Evolutionary conservation across 2,329 filamentous ascomycete genomes (phyloP).

Genomic region (Chaetomium olivaceum): DNA sequence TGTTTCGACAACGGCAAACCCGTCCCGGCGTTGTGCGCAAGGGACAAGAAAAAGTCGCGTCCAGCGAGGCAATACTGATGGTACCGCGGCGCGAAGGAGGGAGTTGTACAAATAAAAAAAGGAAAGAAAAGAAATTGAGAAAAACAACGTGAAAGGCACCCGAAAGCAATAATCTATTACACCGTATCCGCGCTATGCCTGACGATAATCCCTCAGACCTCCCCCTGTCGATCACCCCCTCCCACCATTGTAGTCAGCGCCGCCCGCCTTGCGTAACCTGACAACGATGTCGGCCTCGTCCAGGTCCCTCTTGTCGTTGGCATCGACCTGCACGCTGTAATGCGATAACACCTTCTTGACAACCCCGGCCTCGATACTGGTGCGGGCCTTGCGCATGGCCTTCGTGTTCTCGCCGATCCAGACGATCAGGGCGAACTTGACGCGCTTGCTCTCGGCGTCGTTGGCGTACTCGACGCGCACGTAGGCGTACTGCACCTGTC

Average conservation of each 20-base stretch:
- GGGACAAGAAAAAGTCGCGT: no score
- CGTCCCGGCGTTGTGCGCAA: no score
- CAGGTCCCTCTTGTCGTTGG: slow-evolving; percentile 60
- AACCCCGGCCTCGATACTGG: slow-evolving; percentile 65
- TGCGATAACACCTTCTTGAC: slow-evolving; percentile 66
- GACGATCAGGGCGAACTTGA: slow-evolving; percentile 68
- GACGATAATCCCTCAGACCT: neutral
- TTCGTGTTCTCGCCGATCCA: slow-evolving; percentile 68
- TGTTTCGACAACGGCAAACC: neutral
- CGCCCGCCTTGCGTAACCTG: slow-evolving; percentile 64
- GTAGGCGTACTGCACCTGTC: slow-evolving; percentile 66
- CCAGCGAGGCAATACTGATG: no score
- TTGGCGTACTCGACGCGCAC: slow-evolving; percentile 68
- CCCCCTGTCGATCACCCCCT: slow-evolving; percentile 48
- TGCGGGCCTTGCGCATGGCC: slow-evolving; percentile 70
- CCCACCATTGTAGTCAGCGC: slow-evolving; percentile 70
- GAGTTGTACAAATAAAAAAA: no score
- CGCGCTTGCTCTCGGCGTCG: slow-evolving; percentile 66
- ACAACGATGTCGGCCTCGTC: slow-evolving; percentile 62
- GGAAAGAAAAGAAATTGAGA: no score
- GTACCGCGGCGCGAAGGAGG: neutral
- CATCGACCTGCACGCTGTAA: slow-evolving; percentile 65
- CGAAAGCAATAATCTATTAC: slow-evolving; percentile 16
- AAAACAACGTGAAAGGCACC: no score
- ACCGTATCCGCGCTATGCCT: slow-evolving; percentile 21